A percentile compares a stretch with the other conserved stretches of the same genome.
These are phyloP conservation scores for Meira miltonrushii DNA, from an alignment of 1,284 basidiomycete genomes.

Conservation along the genomic window DNA sequence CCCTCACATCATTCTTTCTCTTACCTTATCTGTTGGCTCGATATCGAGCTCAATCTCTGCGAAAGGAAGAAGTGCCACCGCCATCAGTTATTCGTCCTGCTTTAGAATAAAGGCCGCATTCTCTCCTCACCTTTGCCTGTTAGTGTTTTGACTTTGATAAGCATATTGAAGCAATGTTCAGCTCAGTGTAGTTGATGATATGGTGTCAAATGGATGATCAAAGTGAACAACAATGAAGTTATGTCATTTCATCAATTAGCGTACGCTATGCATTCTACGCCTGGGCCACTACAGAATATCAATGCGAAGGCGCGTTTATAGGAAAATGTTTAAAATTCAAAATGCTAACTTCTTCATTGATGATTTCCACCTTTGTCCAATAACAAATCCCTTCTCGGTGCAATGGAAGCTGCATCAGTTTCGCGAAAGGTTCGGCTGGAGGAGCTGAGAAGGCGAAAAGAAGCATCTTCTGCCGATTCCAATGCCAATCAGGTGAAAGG, in stretches of 20 bases:
- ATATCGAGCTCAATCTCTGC: slow-evolving; percentile 89
- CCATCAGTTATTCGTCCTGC: neutral
- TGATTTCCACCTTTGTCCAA: too few species aligned
- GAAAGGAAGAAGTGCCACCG: neutral
- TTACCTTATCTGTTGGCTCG: slow-evolving; percentile 79
- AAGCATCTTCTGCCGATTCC: neutral
- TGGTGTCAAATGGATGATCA: too few species aligned
- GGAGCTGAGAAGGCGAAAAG: slow-evolving; percentile 6
- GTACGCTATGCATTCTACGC: too few species aligned
- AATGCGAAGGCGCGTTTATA: too few species aligned
- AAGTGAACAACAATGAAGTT: too few species aligned
- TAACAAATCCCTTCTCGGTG: too few species aligned
- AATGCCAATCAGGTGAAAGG: neutral
- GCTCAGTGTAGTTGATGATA: too few species aligned
- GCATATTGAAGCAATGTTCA: slow-evolving; percentile 23
- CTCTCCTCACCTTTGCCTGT: slow-evolving; percentile 55
- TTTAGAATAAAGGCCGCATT: neutral
- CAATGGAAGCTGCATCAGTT: slow-evolving; percentile 11
- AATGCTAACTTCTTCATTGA: too few species aligned
- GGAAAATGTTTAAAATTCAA: too few species aligned
- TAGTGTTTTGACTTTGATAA: slow-evolving; percentile 65
- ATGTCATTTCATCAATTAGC: too few species aligned
- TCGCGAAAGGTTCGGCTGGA: slow-evolving; percentile 7
- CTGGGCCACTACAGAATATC: too few species aligned
- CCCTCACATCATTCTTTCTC: neutral